A percentile compares a stretch with the other conserved stretches of the same genome.
These are phyloP conservation scores for Paramecium pentaurelia DNA, from an alignment of 73 alveolate genomes.

Conservation along the genomic window DNA sequence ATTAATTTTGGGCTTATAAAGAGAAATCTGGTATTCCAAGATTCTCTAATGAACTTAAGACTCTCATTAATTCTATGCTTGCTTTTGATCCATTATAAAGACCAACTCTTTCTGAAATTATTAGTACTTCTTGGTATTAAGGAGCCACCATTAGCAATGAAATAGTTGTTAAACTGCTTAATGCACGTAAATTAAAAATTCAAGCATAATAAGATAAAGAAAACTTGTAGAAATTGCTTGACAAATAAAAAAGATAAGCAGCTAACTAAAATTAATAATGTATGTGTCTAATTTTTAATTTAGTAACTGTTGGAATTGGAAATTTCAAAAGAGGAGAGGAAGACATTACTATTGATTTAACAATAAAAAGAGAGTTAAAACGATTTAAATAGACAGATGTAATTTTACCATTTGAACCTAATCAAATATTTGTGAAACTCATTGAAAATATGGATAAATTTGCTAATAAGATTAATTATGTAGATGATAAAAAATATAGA, in stretches of 20 bases:
- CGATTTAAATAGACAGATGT: not conserved
- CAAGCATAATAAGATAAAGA: conserved; percentile 5
- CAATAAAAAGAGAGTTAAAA: not conserved
- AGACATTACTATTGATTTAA: not conserved
- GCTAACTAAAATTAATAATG: not conserved
- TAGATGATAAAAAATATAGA: not conserved
- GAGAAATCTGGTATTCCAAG: not conserved
- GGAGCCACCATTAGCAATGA: not conserved
- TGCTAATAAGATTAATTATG: not conserved
- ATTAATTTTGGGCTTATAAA: conserved; percentile 28
- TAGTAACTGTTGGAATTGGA: conserved; percentile 36
- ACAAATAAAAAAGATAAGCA: not conserved
- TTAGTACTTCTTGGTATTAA: not conserved
- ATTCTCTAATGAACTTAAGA: not conserved
- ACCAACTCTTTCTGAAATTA: conserved; percentile 22
- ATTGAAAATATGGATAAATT: not conserved
- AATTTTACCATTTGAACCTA: not conserved
- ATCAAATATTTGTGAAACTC: not conserved
- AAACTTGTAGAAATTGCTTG: not conserved
- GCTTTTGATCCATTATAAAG: conserved; percentile 45
- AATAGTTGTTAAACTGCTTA: not conserved
- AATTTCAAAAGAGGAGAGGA: conserved; percentile 41
- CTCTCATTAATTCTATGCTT: not conserved
- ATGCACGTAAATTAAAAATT: not conserved
- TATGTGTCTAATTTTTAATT: not conserved